Evolutionary conservation across 805 yeast species (phyloP).

Genomic region (Babjeviella inositovora): DNA sequence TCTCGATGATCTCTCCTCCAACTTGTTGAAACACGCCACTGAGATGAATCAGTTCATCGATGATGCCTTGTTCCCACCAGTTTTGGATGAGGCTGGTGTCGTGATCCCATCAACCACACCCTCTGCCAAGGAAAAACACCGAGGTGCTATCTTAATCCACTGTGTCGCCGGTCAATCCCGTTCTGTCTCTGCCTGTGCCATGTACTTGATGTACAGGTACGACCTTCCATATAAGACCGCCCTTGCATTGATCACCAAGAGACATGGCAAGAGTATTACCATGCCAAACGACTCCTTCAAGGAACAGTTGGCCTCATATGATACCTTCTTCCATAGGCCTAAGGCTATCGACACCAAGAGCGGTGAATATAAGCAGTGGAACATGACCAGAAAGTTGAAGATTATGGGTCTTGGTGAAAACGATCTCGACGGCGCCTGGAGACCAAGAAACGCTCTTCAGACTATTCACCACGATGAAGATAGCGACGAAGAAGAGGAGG

Average conservation of each 20-base stretch:
- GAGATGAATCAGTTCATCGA: constrained; percentile 54
- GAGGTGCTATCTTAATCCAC: constrained; percentile 29
- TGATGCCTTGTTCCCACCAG: constrained; percentile 30
- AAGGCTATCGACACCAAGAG: no score
- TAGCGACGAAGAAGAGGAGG: constrained; percentile 3
- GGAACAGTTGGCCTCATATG: constrained; percentile 55
- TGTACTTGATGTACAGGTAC: constrained; percentile 34
- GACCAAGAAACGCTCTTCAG: background rate
- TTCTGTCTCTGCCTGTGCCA: constrained; percentile 25
- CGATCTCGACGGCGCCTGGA: no score
- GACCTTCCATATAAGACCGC: constrained; percentile 45
- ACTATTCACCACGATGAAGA: constrained; percentile 7
- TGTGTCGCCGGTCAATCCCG: constrained; percentile 37
- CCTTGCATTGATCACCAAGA: constrained; percentile 53
- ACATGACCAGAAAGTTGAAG: no score
- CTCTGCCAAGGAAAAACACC: constrained; percentile 14
- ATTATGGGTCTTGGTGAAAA: no score
- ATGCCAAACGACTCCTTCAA: constrained; percentile 65
- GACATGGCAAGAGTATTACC: constrained; percentile 34
- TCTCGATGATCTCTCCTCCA: constrained; percentile 55
- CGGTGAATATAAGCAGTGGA: no score
- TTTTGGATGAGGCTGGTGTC: constrained; percentile 9
- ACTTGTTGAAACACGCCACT: constrained; percentile 49
- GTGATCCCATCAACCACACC: constrained; percentile 3
- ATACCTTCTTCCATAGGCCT: no score